These are phyloP conservation scores for Globisporangium lucens DNA, from an alignment of 352 stramenopile genomes.

Conservation along the genomic window DNA sequence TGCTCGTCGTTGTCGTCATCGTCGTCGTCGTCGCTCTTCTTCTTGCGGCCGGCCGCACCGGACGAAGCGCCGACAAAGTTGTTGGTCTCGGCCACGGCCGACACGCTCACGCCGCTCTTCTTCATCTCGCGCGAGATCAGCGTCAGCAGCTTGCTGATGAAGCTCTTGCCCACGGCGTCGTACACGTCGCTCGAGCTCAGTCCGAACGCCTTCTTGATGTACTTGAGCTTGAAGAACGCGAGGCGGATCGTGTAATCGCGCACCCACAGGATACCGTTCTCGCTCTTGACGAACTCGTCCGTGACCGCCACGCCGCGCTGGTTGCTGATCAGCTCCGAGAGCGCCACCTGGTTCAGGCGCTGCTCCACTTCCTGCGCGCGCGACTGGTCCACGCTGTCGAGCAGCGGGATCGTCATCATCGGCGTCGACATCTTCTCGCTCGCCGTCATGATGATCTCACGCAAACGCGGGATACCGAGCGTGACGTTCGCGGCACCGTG, in stretches of 20 bases:
- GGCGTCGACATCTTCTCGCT: conserved; percentile 97
- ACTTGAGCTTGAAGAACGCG: conserved; percentile 91
- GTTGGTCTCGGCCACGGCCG: conserved; percentile 49
- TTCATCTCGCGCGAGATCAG: conserved; percentile 95
- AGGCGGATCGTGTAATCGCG: conserved; percentile 97
- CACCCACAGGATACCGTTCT: conserved; percentile 92
- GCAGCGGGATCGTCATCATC: conserved; percentile 98
- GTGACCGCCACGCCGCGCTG: conserved; percentile 90
- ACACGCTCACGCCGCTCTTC: conserved; percentile 71
- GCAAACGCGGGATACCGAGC: conserved; percentile 98
- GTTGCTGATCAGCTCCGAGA: conserved; percentile 93
- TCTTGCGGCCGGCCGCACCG: conserved; percentile 33
- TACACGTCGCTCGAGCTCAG: conserved; percentile 94
- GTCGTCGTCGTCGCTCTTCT: conserved; percentile 64
- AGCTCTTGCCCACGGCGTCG: conserved; percentile 76
- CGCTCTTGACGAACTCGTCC: conserved; percentile 89
- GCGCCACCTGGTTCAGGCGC: conserved; percentile 90
- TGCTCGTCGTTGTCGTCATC: conserved; percentile 88
- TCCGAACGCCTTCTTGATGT: conserved; percentile 95
- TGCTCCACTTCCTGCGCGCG: conserved; percentile 79
- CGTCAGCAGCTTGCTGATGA: conserved; percentile 92
- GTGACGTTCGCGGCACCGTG: conserved; percentile 99
- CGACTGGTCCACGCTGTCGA: conserved; percentile 39
- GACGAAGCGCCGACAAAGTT: conserved; percentile 21
- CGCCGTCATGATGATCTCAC: conserved; percentile 99